A percentile compares a stretch with the other conserved stretches of the same genome.
Evolutionary conservation across 805 yeast species (phyloP).

Genomic region (Peterozyma xylosa): DNA sequence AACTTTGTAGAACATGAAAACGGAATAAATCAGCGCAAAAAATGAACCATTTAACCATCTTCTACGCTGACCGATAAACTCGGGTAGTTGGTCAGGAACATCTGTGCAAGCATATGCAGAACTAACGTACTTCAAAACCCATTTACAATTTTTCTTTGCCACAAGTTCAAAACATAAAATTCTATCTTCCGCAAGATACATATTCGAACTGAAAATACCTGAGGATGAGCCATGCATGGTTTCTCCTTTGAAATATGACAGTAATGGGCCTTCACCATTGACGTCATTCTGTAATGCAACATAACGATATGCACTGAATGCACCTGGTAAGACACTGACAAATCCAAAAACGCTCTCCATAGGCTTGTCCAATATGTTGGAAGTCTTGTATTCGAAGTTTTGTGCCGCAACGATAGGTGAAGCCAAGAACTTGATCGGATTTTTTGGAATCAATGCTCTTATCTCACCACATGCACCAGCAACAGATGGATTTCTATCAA

Average conservation of each 20-base stretch:
- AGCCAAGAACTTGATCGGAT: constrained; percentile 11
- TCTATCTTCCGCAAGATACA: constrained; percentile 97
- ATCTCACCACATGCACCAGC: constrained; percentile 99
- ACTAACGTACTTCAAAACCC: constrained; percentile 81
- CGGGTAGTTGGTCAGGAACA: constrained; percentile 85
- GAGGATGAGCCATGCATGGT: constrained; percentile 60
- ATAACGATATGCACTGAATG: constrained; percentile 90
- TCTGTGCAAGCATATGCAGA: constrained; percentile 91
- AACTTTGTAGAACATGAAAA: constrained; percentile 66
- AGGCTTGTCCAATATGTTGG: constrained; percentile 92
- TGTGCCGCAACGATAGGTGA: constrained; percentile 89
- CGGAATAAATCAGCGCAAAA: constrained; percentile 87
- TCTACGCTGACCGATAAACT: constrained; percentile 84
- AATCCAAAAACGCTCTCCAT: constrained; percentile 93
- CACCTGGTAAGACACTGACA: constrained; percentile 92
- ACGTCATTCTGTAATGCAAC: constrained; percentile 62
- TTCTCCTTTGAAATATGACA: constrained; percentile 90
- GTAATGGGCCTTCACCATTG: constrained; percentile 65
- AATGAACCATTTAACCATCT: constrained; percentile 97
- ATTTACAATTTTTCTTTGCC: constrained; percentile 67
- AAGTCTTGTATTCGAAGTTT: constrained; percentile 93
- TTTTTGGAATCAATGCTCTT: constrained; percentile 69
- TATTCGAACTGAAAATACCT: constrained; percentile 88
- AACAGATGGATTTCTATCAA: constrained; percentile 66
- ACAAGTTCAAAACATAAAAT: constrained; percentile 91